Evolutionary conservation across 2,329 filamentous ascomycete species (phyloP), one percentile per base, ranked within the genome.

Genomic region (Emmonsia crescens): DNA sequence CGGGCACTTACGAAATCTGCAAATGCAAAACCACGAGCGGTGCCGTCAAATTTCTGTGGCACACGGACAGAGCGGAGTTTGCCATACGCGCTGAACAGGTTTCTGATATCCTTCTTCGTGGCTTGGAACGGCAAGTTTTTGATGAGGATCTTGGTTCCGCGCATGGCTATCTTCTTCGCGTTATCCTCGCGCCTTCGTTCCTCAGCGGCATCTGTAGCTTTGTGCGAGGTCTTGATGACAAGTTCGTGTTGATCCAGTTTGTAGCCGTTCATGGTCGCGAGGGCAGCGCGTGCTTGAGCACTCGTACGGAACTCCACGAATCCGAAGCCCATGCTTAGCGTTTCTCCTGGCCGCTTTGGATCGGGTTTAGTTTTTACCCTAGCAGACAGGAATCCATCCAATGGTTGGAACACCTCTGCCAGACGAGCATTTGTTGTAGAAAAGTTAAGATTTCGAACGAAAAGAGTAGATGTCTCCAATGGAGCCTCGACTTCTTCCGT

Each of bases 121-220:
- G 89, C 88, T 78, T 97, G 91, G 79, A 99, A 99, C 24, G 94
- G 93, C 75, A 99, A 79, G 79, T 99, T 99, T 81, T 97, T 99
- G 79, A 99, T 88, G 76, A 97, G 87, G 71, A 99, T 88, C 82
- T 97, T 97, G 56, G 92, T 96, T 67, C 85, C 84, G 72, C 86
- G 85, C 19, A 83, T 83, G 29, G 89, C 86, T 58, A 84, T 78
- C 75, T 93, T 95, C 81, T 91, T 95, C 58, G 88, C 86, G 66
- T 83, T 85, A 71, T 97, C 91, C 67, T 93, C 88, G 67, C 87
- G 88, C 66, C 88, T 85, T 66, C 89, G 85, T 76, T 96, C 89
- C 72, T 96, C 91, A 1, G 89, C 92, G 21, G 91, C 91, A 76
- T 97, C 92, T 62, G 86, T 81, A 24, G 89, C 90, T 74, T 88